Percentiles rank a stretch among this genome's conserved stretches.
These are phyloP conservation scores for Aspergillus novoparasiticus DNA, from an alignment of 2,329 filamentous ascomycete genomes.

Conservation along the genomic window DNA sequence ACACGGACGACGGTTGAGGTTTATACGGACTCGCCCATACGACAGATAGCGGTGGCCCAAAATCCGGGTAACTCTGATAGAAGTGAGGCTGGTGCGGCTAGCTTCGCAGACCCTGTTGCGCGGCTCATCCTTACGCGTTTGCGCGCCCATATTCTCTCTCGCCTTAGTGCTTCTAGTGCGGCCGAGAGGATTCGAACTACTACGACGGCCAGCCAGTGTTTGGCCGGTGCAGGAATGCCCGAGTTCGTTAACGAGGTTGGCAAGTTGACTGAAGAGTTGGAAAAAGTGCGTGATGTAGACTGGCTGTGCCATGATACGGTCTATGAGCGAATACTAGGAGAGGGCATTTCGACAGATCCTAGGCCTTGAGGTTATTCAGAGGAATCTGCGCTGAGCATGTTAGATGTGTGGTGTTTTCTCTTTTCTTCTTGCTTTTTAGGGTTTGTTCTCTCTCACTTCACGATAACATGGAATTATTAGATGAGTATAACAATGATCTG, in stretches of 20 bases:
- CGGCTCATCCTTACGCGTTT: slow-evolving; percentile 63
- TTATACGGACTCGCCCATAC: slow-evolving; percentile 28
- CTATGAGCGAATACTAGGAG: slow-evolving; percentile 56
- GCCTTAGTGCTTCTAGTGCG: slow-evolving; percentile 62
- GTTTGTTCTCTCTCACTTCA: not conserved
- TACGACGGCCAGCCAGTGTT: slow-evolving; percentile 59
- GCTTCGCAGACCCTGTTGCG: slow-evolving; percentile 62
- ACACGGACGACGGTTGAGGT: slow-evolving; percentile 31
- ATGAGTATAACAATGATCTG: not conserved
- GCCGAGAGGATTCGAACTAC: slow-evolving; percentile 61
- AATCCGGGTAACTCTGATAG: slow-evolving; percentile 28
- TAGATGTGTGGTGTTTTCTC: slow-evolving; percentile 6
- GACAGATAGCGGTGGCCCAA: slow-evolving; percentile 57
- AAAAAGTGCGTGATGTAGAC: slow-evolving; percentile 61
- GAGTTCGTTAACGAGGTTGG: slow-evolving; percentile 64
- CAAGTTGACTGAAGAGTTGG: slow-evolving; percentile 60
- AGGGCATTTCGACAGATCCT: slow-evolving; percentile 21
- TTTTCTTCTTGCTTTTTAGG: slow-evolving; percentile 1
- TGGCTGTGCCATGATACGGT: slow-evolving; percentile 59
- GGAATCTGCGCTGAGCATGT: not conserved
- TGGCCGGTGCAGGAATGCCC: slow-evolving; percentile 62
- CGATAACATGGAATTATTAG: not conserved
- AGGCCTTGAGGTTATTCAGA: slow-evolving; percentile 10
- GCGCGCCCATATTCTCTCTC: slow-evolving; percentile 56
- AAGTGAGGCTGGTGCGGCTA: slow-evolving; percentile 30